These are phyloP conservation scores for Annulohypoxylon stygium DNA, from an alignment of 495 filamentous ascomycete species.

Conservation along the genomic window DNA sequence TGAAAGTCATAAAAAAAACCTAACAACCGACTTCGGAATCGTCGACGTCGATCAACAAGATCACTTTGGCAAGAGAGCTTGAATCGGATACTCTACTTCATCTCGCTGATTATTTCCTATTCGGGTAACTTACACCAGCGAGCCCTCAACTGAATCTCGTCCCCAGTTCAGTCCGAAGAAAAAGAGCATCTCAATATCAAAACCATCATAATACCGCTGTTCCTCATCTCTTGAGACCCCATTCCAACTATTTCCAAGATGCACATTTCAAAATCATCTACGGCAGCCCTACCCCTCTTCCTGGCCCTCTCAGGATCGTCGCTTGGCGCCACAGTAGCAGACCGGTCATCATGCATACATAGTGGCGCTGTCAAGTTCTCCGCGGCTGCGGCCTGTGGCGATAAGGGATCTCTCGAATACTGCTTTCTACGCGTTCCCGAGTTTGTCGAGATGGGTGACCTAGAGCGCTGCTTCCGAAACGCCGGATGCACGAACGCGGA, in stretches of 20 bases:
- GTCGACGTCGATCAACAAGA: neutral
- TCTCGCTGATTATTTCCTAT: constrained; percentile 11
- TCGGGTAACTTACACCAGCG: constrained; percentile 28
- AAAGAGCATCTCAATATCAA: neutral
- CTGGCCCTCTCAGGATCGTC: constrained; percentile 22
- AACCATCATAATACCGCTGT: neutral
- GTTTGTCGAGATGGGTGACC: constrained; percentile 40
- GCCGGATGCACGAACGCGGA: constrained; percentile 57
- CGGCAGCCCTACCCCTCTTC: constrained; percentile 33
- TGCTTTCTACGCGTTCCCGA: constrained; percentile 48
- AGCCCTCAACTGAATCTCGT: constrained; percentile 5
- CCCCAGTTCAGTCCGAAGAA: neutral
- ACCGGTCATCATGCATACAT: constrained; percentile 52
- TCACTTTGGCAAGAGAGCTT: constrained; percentile 6
- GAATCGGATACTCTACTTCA: neutral
- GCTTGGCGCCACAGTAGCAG: constrained; percentile 27
- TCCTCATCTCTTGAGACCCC: neutral
- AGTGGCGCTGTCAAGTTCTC: constrained; percentile 50
- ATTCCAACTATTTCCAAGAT: constrained; percentile 12
- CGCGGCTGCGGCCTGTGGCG: constrained; percentile 53
- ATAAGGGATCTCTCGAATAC: constrained; percentile 51
- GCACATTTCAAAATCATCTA: constrained; percentile 18
- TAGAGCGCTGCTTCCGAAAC: constrained; percentile 56
- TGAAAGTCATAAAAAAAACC: constrained; percentile 9
- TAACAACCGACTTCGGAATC: constrained; percentile 2